Conservation (phyloP, 108 stramenopile species). For the Seminavis robusta region DNA sequence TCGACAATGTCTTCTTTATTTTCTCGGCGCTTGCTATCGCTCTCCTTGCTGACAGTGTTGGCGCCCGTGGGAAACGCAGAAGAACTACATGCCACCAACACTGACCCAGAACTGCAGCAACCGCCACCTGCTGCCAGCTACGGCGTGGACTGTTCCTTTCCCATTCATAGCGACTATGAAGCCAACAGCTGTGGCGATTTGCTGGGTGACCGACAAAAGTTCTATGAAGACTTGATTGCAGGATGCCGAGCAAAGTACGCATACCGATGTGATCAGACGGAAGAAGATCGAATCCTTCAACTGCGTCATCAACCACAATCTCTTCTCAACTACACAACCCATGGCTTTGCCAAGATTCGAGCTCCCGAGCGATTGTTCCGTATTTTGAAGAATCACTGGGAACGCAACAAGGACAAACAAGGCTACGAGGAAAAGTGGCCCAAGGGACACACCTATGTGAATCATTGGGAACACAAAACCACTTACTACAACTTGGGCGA, state of each 20-base stretch:
- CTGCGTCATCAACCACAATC: constrained; percentile 46
- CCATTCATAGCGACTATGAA: no score
- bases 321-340: constrained; percentile 59
- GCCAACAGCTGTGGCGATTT: constrained; percentile 49
- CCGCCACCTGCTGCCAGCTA: no score
- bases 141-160: no score
- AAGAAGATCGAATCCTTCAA: constrained; percentile 52
- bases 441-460: constrained; percentile 10
- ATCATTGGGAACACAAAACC: constrained; percentile 58
- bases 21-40: no score
- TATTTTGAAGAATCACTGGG: constrained; percentile 54
- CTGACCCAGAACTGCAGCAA: no score
- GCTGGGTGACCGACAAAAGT: constrained; percentile 15
- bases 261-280: constrained; percentile 26
- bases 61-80: no score
- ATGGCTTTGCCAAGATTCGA: constrained; percentile 49
- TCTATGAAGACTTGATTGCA: constrained; percentile 43
- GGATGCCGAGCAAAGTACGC: constrained; percentile 27
- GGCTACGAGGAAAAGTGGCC: constrained; percentile 48
- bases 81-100: no score
- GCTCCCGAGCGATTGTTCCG: constrained; percentile 45
- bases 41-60: no score
- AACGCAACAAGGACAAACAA: constrained; percentile 31
- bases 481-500: background rate
- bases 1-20: no score